These are phyloP conservation scores for Ramaria rubella DNA, from an alignment of 768 basidiomycete genomes.

Conservation along the genomic window DNA sequence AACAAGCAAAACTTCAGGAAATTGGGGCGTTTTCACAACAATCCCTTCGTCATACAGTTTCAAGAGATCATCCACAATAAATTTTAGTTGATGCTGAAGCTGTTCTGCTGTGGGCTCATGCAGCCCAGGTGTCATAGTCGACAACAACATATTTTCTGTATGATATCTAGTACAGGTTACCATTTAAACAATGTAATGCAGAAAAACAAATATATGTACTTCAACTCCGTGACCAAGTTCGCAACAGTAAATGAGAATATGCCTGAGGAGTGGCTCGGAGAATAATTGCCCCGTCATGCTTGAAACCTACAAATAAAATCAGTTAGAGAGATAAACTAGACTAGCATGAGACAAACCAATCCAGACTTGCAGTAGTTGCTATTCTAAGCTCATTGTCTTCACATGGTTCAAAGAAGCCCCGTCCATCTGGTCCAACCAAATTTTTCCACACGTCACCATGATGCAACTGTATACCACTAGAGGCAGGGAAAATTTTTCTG, in stretches of 20 bases:
- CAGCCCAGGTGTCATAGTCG: constrained; percentile 23
- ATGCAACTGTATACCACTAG: no score
- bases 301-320: no score
- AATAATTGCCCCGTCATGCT: neutral
- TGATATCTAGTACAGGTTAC: neutral
- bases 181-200: neutral
- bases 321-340: no score
- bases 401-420: no score
- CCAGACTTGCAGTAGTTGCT: no score
- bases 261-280: neutral
- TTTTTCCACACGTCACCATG: no score
- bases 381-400: no score
- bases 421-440: no score
- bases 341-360: no score
- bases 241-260: neutral
- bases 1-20: constrained; percentile 19
- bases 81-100: constrained; percentile 21
- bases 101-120: constrained; percentile 23
- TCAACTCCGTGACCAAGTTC: neutral
- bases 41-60: constrained; percentile 23
- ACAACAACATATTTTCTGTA: constrained; percentile 16
- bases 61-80: constrained; percentile 26
- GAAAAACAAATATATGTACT: neutral
- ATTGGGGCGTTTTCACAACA: constrained; percentile 5
- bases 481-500: no score